phyloP scores from a whole-genome alignment of 1,284 basidiomycete species.

The Tilletia caries region DNA sequence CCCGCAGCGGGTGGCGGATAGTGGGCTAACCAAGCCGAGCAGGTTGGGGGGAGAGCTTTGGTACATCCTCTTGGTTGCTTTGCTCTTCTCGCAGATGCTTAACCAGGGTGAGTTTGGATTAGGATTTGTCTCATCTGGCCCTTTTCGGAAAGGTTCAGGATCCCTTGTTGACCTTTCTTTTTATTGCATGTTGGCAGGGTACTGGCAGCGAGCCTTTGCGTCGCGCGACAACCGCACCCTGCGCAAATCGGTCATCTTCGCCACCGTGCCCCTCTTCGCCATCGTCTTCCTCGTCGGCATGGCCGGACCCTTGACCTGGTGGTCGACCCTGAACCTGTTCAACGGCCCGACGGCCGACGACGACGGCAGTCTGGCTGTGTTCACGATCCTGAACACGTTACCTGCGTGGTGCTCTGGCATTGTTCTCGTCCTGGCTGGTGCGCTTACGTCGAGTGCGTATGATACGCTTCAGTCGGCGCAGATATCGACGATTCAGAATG shows the following conservation, averaged over 20 bases:
- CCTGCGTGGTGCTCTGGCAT: constrained; percentile 52
- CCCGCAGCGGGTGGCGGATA: constrained; percentile 34
- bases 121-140: no score
- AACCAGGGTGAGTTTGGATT: constrained; percentile 49
- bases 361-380: constrained; percentile 48
- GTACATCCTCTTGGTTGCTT: constrained; percentile 50
- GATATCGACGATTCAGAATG: constrained; percentile 53
- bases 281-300: constrained; percentile 52
- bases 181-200: no score
- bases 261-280: constrained; percentile 47
- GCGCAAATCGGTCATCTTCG: constrained; percentile 43
- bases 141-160: no score
- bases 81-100: constrained; percentile 52
- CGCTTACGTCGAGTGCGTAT: constrained; percentile 52
- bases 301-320: constrained; percentile 48
- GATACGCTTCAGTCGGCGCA: constrained; percentile 53
- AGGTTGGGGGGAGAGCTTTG: constrained; percentile 51
- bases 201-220: constrained; percentile 54
- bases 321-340: constrained; percentile 38
- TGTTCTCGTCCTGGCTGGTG: constrained; percentile 47
- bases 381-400: constrained; percentile 45
- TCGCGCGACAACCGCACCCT: constrained; percentile 47
- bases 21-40: constrained; percentile 40
- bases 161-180: no score
- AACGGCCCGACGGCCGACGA: constrained; percentile 37